phyloP scores from a whole-genome alignment of 2,329 filamentous ascomycete genomes.

The Colletotrichum chlorophyti region DNA sequence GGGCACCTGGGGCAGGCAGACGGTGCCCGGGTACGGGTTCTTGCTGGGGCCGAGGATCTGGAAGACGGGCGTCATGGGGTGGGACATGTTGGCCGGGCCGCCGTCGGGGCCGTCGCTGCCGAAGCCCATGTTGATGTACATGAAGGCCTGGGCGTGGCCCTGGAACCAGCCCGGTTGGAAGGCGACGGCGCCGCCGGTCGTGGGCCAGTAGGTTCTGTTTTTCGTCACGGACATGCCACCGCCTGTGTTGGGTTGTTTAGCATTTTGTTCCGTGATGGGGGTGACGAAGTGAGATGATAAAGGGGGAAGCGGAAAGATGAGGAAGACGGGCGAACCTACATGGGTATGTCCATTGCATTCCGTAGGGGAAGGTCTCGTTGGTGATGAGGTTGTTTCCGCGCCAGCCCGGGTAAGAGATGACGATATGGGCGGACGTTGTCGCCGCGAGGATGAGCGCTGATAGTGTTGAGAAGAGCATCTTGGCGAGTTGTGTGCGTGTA shows the following conservation, averaged over 20 bases:
- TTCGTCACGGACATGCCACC: conserved; percentile 79
- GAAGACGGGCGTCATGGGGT: conserved; percentile 80
- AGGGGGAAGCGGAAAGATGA: too few relatives aligned
- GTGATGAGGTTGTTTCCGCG: conserved; percentile 85
- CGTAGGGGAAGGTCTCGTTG: conserved; percentile 81
- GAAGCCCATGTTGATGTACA: conserved; percentile 92
- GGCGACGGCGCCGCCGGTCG: conserved; percentile 83
- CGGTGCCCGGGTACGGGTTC: conserved; percentile 83
- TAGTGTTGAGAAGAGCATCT: conserved; percentile 55
- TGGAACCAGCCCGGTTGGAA: conserved; percentile 97
- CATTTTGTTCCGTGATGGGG: conserved; percentile 9
- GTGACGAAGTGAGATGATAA: not conserved
- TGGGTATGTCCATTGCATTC: conserved; percentile 95
- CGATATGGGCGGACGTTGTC: conserved; percentile 72
- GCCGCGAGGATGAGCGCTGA: conserved; percentile 52
- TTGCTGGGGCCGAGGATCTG: conserved; percentile 83
- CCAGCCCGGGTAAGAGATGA: conserved; percentile 87
- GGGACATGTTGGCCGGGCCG: conserved; percentile 86
- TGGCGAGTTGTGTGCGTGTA: conserved; percentile 32
- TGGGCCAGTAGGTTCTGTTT: conserved; percentile 93
- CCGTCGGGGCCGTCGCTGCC: conserved; percentile 69
- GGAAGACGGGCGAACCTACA: conserved; percentile 70
- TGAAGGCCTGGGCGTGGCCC: conserved; percentile 80
- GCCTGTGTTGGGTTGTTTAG: conserved; percentile 58
- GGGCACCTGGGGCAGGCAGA: conserved; percentile 90